Conservation (phyloP, 2,329 filamentous ascomycete genomes). For the Talaromyces pinophilus region DNA sequence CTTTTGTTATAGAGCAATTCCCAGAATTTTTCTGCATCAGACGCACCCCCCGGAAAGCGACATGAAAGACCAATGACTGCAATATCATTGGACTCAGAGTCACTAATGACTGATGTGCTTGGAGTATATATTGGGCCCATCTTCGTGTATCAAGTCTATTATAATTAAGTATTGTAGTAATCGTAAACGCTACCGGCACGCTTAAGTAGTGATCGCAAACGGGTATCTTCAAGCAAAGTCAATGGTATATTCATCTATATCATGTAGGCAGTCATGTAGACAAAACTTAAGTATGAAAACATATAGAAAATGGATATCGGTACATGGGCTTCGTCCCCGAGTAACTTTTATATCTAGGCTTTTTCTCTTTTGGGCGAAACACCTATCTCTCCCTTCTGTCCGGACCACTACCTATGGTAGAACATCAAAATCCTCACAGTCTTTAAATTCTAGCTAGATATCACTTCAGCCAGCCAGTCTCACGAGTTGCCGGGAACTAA, state of each 20-base stretch:
- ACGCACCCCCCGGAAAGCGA: constrained; percentile 20
- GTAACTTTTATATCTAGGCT: background rate
- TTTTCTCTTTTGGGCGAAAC: background rate
- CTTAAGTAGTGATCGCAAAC: background rate
- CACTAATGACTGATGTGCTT: background rate
- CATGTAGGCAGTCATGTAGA: background rate
- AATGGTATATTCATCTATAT: background rate
- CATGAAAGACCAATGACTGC: constrained; percentile 23
- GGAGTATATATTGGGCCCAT: background rate
- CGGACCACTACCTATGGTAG: background rate
- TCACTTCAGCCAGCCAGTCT: background rate
- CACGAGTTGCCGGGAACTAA: background rate
- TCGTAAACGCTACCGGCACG: background rate
- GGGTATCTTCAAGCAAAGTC: background rate
- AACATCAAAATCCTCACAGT: background rate
- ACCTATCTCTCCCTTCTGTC: background rate
- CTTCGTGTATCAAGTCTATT: background rate
- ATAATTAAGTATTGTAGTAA: background rate
- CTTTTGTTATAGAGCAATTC: constrained; percentile 9
- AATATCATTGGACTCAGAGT: constrained; percentile 9
- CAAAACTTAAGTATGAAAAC: background rate
- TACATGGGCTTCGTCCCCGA: background rate
- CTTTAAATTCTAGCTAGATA: background rate
- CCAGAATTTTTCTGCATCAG: constrained; percentile 10
- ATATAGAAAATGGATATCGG: background rate